Evolutionary conservation across 371 early-diverging fungal species (phyloP), one percentile per base, ranked within the genome.

Genomic region (Rhizoclosmatium hyalinum): DNA sequence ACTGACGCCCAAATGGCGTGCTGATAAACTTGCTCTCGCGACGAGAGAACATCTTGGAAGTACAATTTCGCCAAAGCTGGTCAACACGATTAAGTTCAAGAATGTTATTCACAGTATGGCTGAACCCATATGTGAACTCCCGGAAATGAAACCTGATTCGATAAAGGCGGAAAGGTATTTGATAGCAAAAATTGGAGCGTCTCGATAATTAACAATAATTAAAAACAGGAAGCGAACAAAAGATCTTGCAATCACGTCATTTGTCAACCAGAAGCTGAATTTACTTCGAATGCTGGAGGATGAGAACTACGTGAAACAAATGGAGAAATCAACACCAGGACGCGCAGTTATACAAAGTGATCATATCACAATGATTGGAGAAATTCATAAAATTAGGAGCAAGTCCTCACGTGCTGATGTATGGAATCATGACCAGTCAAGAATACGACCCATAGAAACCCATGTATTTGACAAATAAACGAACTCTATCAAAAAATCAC

Each of bases 281-380:
- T 21, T 58, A 6, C 32, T 58, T 17, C 58, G 58, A 17, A 58
- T 58, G 58, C 58, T 8, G 58, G 17, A 58, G 21, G 58, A 58
- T 21, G 58, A 8, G 21, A 10, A 17, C 21, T 58, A 58, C 2
- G 58, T 58, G n/a, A 10, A 58, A 58, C 17, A 58, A 10, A 58
- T 58, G 58, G 21, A 10, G 21, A 6, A 17, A 21, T 8, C 17
- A 17, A 19, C 8, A 19, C 0, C 6, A 17, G 58, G 58, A 2
- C 58, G 58, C 17, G 21, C 21, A 21, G 58, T 58, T 6, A 58
- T 58, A 19, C 58, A 19, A 8, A 58, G 58, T 58, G 58, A 58
- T 32, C 17, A 17, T 32, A 19, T 58, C 58, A 19, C 58, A 6
- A 19, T 58, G 58, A 17, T 58, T 17, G 58, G 58, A 10, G 21